Conservation (phyloP, 2,329 filamentous ascomycete species). For the Aspergillus novofumigatus region DNA sequence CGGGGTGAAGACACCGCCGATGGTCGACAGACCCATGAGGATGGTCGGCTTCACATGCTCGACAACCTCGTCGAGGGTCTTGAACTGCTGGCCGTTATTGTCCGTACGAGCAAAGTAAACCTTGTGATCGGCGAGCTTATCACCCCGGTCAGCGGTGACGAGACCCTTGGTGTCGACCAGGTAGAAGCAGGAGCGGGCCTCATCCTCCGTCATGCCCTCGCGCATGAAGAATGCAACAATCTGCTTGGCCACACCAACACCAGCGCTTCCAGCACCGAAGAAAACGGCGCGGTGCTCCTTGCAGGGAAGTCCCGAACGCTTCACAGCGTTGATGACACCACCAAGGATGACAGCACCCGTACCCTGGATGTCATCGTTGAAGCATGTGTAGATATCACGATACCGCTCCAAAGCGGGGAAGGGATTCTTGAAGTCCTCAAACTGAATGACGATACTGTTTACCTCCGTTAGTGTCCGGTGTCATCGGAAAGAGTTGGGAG, state of each 20-base stretch:
- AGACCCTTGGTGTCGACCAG: conserved; percentile 96
- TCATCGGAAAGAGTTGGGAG: conserved; percentile 35
- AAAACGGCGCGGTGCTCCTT: conserved; percentile 94
- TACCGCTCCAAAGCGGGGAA: conserved; percentile 92
- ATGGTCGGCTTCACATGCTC: conserved; percentile 94
- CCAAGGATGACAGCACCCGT: conserved; percentile 92
- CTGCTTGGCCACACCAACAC: conserved; percentile 96
- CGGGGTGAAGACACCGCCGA: conserved; percentile 90
- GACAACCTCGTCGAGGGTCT: conserved; percentile 82
- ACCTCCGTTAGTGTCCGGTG: conserved; percentile 17
- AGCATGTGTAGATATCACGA: conserved; percentile 83
- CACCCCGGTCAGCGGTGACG: conserved; percentile 86
- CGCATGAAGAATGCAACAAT: conserved; percentile 95
- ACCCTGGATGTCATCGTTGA: conserved; percentile 98
- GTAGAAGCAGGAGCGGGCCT: conserved; percentile 89
- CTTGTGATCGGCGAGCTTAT: conserved; percentile 87
- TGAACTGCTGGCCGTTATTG: conserved; percentile 63
- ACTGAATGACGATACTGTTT: conserved; percentile 72
- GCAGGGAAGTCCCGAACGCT: conserved; percentile 76
- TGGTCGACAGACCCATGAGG: conserved; percentile 89
- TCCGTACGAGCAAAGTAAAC: conserved; percentile 63
- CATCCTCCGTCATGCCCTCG: conserved; percentile 81
- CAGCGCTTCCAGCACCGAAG: conserved; percentile 90
- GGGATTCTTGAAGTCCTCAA: conserved; percentile 97
- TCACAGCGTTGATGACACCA: conserved; percentile 72